These are phyloP conservation scores for Stachybotrys chartarum DNA, from an alignment of 2,329 filamentous ascomycete genomes.

Conservation along the genomic window DNA sequence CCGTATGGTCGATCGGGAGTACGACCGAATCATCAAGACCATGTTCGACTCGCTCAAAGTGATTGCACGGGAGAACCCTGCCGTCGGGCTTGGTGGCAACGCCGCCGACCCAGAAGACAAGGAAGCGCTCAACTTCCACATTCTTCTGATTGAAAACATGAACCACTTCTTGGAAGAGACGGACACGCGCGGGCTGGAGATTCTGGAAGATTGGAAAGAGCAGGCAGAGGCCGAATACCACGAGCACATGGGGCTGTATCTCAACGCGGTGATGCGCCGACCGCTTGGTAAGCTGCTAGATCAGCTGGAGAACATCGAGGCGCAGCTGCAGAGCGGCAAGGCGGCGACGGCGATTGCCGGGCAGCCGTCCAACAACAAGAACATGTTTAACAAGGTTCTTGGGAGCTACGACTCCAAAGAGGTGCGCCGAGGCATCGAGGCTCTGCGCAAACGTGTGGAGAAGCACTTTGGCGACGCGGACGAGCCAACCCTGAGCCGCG, in stretches of 20 bases:
- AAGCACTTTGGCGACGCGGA: slow-evolving; percentile 95
- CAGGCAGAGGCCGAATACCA: slow-evolving; percentile 71
- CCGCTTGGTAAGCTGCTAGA: slow-evolving; percentile 88
- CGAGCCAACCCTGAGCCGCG: slow-evolving; percentile 57
- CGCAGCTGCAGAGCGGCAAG: slow-evolving; percentile 55
- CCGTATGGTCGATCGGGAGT: slow-evolving; percentile 76
- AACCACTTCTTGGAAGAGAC: slow-evolving; percentile 94
- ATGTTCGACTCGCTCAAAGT: slow-evolving; percentile 98
- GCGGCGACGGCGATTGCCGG: slow-evolving; percentile 59
- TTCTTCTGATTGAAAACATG: slow-evolving; percentile 97
- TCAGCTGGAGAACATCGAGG: slow-evolving; percentile 83
- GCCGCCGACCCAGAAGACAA: slow-evolving; percentile 72
- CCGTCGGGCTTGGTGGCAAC: slow-evolving; percentile 33
- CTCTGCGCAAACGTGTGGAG: slow-evolving; percentile 83
- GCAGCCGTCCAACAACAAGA: slow-evolving; percentile 76
- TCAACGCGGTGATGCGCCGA: slow-evolving; percentile 79
- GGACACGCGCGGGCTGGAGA: slow-evolving; percentile 63
- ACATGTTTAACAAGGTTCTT: slow-evolving; percentile 79
- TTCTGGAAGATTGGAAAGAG: slow-evolving; percentile 76
- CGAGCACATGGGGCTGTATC: slow-evolving; percentile 83
- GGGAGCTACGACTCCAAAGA: slow-evolving; percentile 76
- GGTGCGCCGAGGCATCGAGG: slow-evolving; percentile 82
- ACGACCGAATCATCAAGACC: slow-evolving; percentile 79
- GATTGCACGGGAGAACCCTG: slow-evolving; percentile 69
- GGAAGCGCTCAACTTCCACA: slow-evolving; percentile 94